Evolutionary conservation across 2,329 filamentous ascomycete species (phyloP), one percentile per base, ranked within the genome.

Genomic region (Aureobasidium sp.): DNA sequence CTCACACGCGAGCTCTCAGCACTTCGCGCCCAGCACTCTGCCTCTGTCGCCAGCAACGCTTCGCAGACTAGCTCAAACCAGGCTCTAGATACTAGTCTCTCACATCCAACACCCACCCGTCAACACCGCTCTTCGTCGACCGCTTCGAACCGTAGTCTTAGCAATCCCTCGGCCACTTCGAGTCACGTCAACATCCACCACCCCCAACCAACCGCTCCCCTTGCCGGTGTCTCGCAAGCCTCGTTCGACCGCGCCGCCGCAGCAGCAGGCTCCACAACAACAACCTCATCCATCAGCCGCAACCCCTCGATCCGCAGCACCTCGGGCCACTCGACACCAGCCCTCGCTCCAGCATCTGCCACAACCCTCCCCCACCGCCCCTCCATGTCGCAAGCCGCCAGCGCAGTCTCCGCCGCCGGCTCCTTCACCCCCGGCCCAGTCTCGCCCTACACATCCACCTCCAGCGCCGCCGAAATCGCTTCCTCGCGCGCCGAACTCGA

Each of bases 1-100:
- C 82, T 97, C 36, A 96, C 90, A 0, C 88, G 93, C 62, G 93
- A 97, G 73, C 85, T 97, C 39, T 87, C 88, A 17, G 80, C 91
- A 58, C 85, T 97, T n/a, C 89, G 92, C 63, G 83, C 85, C 27
- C 84, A 74, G 62, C 64, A 84, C 70, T 84, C 84, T 9, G 82
- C 83, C 6, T 86, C 83, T 1, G 84, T 86, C 31, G 83, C 83
- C 53, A 86, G 83, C 9, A 87, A 82, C 8, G 69, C 76, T 47
- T 74, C 71, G 47, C 70, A 81, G 11, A 84, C 82, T n/a, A 82
- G 82, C 11, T 79, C 77, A 59, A 75, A 82, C 3, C 72, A 73
- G 20, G 70, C 77, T 36, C 71, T 70, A 12, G 65, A 75, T 62
- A 76, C 79, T 63, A 72, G 68, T 73, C 73, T 82, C 8, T 74